Percentiles rank a stretch among this genome's conserved stretches.
These are phyloP conservation scores for Ceratocystis huliohia DNA, from an alignment of 2,329 filamentous ascomycete genomes.

Conservation along the genomic window DNA sequence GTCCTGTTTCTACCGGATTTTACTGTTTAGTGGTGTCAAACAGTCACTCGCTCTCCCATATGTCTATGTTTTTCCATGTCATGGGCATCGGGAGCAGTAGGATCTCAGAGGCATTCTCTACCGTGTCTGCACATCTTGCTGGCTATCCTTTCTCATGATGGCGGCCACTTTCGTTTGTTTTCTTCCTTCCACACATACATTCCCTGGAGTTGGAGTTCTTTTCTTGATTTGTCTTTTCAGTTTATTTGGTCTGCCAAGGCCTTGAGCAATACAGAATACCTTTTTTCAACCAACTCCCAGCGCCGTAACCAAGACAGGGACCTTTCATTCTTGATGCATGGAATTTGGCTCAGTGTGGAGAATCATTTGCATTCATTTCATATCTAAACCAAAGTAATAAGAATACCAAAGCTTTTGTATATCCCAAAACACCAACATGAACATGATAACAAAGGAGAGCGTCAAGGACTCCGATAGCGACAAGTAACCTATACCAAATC, in stretches of 20 bases:
- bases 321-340: neutral
- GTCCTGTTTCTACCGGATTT: neutral
- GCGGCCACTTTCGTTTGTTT: constrained; percentile 12
- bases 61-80: neutral
- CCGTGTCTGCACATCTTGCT: neutral
- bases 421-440: constrained; percentile 16
- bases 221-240: constrained; percentile 15
- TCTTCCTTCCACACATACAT: constrained; percentile 13
- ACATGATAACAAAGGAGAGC: neutral
- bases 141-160: neutral
- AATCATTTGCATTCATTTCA: neutral
- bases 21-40: neutral
- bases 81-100: neutral
- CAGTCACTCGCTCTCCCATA: neutral
- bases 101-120: neutral
- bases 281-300: neutral
- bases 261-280: constrained; percentile 17
- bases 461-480: neutral
- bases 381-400: constrained; percentile 6
- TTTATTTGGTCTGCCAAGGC: constrained; percentile 21
- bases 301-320: too few species aligned
- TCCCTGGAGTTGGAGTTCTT: constrained; percentile 21
- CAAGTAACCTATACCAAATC: constrained; percentile 1
- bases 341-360: neutral
- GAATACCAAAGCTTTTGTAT: constrained; percentile 16